Conservation (phyloP, 805 yeast genomes). For the Saturnispora sanitii region DNA sequence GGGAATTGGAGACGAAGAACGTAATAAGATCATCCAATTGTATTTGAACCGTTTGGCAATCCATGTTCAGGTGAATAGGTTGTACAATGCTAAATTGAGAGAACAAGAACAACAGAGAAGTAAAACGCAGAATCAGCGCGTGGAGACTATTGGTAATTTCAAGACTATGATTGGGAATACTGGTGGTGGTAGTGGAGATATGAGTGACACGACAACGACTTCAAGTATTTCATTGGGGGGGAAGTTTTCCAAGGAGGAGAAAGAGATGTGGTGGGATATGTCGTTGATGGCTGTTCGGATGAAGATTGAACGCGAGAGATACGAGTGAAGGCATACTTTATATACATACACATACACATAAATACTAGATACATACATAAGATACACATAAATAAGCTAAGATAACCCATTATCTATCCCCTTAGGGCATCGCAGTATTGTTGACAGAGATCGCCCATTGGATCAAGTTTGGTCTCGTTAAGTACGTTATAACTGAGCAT, state of each 20-base stretch:
- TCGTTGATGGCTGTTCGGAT: conserved; percentile 27
- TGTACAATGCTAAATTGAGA: conserved; percentile 40
- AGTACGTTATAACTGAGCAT: conserved; percentile 30
- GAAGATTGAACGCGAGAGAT: conserved; percentile 28
- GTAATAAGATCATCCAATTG: conserved; percentile 35
- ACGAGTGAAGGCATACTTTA: too few relatives aligned
- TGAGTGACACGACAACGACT: conserved; percentile 4
- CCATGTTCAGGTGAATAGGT: conserved; percentile 55
- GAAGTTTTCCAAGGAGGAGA: conserved; percentile 21
- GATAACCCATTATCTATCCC: conserved; percentile 14
- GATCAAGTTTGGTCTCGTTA: conserved; percentile 29
- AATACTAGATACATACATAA: not conserved
- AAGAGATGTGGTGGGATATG: conserved; percentile 22
- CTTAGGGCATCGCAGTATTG: conserved; percentile 33
- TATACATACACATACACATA: too few relatives aligned
- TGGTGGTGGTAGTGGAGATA: conserved; percentile 14
- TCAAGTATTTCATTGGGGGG: conserved; percentile 11
- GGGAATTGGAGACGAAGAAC: conserved; percentile 26
- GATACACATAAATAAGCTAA: not conserved
- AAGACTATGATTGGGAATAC: conserved; percentile 8
- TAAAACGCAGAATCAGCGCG: not conserved
- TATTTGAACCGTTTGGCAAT: conserved; percentile 47
- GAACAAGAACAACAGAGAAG: conserved; percentile 10
- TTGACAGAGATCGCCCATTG: conserved; percentile 30
- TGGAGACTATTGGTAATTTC: not conserved